Evolutionary conservation across 441 rosid genomes (phyloP).

Genomic region (Syzygium malaccense): DNA sequence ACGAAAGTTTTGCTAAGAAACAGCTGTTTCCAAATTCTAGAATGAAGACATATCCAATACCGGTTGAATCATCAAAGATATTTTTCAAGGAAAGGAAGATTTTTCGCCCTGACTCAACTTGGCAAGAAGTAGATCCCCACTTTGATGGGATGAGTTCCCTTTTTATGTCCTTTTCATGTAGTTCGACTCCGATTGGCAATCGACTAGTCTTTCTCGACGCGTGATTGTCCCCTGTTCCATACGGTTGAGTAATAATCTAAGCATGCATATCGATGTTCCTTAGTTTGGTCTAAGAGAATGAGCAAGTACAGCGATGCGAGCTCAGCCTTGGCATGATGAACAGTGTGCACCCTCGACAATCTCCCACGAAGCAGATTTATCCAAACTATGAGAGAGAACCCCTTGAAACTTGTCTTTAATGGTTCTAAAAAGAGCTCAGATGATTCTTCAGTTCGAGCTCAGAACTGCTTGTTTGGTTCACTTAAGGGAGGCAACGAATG

Average conservation of each 20-base stretch:
- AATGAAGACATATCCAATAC: neutral
- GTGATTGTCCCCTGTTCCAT: neutral
- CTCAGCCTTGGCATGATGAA: neutral
- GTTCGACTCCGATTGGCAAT: neutral
- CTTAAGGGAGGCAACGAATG: neutral
- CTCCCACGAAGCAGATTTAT: neutral
- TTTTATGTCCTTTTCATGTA: neutral
- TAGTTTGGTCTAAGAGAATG: neutral
- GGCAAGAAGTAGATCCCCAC: neutral
- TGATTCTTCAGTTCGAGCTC: neutral
- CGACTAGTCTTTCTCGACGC: neutral
- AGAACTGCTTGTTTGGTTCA: too few relatives aligned
- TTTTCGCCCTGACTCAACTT: neutral
- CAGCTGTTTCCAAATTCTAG: neutral
- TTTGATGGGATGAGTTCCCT: neutral
- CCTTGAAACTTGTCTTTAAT: neutral
- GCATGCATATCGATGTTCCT: neutral
- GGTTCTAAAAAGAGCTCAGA: neutral
- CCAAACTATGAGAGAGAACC: neutral
- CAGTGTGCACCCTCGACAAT: neutral
- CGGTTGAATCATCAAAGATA: neutral
- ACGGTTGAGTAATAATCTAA: too few relatives aligned
- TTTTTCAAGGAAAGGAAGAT: neutral
- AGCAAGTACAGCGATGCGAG: neutral
- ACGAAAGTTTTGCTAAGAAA: neutral